A percentile compares a stretch with the other conserved stretches of the same genome.
Conservation (phyloP, 2,329 filamentous ascomycete species). For the Canariomyces notabilis region DNA sequence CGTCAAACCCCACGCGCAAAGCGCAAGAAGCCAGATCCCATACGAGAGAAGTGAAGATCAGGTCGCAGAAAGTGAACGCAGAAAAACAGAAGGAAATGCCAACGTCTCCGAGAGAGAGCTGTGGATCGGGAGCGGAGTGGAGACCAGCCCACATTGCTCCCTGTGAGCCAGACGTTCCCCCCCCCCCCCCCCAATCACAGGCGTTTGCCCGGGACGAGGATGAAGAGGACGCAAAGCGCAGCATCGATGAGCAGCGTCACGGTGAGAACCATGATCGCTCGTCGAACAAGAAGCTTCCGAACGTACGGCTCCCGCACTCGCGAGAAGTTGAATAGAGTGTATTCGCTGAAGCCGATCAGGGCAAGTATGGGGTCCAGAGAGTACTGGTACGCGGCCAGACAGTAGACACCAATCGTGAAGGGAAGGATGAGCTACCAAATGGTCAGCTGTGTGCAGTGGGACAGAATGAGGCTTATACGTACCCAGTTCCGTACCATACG, state of each 20-base stretch:
- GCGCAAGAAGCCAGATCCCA: too few species aligned
- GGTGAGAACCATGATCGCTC: conserved; percentile 73
- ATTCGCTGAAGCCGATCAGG: conserved; percentile 86
- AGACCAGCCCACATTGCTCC: conserved; percentile 13
- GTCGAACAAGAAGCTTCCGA: conserved; percentile 75
- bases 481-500: conserved; percentile 79
- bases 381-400: conserved; percentile 88
- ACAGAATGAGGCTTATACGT: conserved; percentile 36
- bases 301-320: conserved; percentile 88
- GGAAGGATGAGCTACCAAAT: conserved; percentile 63
- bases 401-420: conserved; percentile 86
- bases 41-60: too few species aligned
- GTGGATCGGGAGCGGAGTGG: conserved; percentile 6
- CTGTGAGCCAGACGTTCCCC: neutral
- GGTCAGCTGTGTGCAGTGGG: conserved; percentile 17
- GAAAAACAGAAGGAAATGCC: too few species aligned
- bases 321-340: conserved; percentile 90
- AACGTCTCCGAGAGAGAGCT: too few species aligned
- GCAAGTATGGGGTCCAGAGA: conserved; percentile 89
- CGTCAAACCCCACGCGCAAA: too few species aligned
- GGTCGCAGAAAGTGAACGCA: too few species aligned
- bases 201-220: conserved; percentile 86
- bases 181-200: conserved; percentile 44
- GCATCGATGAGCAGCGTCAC: conserved; percentile 73
- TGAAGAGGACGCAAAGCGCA: conserved; percentile 83